Conservation (phyloP, 768 basidiomycete species). For the Boletus pseudopeckii region DNA sequence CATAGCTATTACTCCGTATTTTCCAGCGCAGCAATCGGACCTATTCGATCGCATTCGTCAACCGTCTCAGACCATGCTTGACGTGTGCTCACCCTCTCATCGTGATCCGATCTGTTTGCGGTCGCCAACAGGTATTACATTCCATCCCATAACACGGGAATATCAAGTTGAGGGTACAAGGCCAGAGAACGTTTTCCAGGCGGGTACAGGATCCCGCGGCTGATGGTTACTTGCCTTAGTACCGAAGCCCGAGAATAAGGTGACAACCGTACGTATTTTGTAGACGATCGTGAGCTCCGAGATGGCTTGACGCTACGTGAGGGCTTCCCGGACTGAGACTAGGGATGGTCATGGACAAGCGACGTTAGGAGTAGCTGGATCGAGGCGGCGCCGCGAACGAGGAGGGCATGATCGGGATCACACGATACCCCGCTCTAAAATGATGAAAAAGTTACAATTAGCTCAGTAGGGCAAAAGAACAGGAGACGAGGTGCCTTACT, state of each 20-base stretch:
- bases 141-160: not conserved
- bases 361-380: not conserved
- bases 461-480: too few relatives aligned
- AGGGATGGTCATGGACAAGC: not conserved
- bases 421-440: not conserved
- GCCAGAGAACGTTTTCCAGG: not conserved
- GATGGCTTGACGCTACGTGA: not conserved
- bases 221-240: not conserved
- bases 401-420: not conserved
- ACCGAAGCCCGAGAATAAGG: not conserved
- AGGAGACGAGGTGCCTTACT: not conserved
- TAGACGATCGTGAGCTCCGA: not conserved
- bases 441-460: not conserved
- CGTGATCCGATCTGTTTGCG: not conserved
- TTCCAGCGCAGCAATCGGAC: not conserved
- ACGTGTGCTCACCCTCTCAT: not conserved
- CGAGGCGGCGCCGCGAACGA: slow-evolving; percentile 7
- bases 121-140: not conserved
- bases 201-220: not conserved
- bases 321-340: not conserved
- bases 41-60: not conserved
- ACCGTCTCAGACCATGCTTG: not conserved
- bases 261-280: not conserved
- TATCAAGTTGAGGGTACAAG: not conserved
- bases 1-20: not conserved